These are phyloP conservation scores for Chrysanthemum seticuspe DNA, from an alignment of 129 eudicot genomes.

Conservation along the genomic window DNA sequence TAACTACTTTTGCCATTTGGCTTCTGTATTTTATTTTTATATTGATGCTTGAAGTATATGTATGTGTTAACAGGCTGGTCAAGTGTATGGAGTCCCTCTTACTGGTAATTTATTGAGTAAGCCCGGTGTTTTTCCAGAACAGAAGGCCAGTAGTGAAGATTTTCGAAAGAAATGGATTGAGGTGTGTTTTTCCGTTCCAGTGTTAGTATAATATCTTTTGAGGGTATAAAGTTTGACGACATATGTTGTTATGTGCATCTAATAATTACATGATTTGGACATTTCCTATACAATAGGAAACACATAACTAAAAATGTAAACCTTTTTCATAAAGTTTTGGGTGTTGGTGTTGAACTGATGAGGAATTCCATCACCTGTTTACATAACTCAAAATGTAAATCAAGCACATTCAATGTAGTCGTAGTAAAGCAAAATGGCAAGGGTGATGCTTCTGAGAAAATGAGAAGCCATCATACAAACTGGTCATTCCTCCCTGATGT, in stretches of 20 bases:
- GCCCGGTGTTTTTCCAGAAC: constrained; percentile 82
- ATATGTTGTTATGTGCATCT: no score
- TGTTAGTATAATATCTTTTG: background rate
- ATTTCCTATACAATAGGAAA: no score
- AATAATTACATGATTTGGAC: no score
- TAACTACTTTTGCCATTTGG: background rate
- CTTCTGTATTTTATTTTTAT: background rate
- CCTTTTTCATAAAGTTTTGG: no score
- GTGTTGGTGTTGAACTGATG: no score
- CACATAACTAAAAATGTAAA: no score
- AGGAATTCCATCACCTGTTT: no score
- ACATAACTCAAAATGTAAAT: no score
- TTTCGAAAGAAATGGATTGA: constrained; percentile 91
- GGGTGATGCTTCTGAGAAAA: background rate
- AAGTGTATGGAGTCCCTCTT: constrained; percentile 97
- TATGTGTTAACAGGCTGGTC: constrained; percentile 75
- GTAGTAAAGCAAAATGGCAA: background rate
- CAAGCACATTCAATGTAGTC: no score
- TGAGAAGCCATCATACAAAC: no score
- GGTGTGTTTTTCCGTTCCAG: constrained; percentile 47
- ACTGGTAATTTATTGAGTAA: constrained; percentile 71
- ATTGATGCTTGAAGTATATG: constrained; percentile 22
- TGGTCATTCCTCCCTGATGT: no score
- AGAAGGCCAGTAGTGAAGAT: constrained; percentile 78
- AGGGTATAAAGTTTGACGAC: no score